Evolutionary conservation across 2,329 filamentous ascomycete species (phyloP), one percentile per base, ranked within the genome.

Genomic region (Sphaerulina vaccinii): DNA sequence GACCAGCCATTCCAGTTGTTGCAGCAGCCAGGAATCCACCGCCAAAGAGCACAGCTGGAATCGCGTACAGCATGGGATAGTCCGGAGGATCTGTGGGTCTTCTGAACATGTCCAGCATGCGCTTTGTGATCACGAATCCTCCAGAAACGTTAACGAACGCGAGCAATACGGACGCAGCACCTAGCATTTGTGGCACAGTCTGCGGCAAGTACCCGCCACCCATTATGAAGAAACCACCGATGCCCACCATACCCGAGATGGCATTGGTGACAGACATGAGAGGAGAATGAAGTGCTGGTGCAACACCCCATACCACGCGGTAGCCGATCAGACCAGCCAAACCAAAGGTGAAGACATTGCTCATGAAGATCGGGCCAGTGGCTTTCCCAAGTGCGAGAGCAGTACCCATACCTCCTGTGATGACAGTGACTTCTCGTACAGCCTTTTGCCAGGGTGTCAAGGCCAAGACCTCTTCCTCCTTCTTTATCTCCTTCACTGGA

Each of bases 201-300:
- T 85, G 82, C 0, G 88, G 88, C 0, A 89, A 58, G 64, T 84
- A 86, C 19, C 89, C 89, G 23, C 90, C 90, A 10, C 90, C 90
- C 56, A 96, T 86, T 49, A 95, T 85, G 73, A 95, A 96, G 58
- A 95, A 79, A 10, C 90, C 90, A 51, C 90, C 90, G 55, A 96
- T 79, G 52, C 90, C 90, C 23, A 95, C 90, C 86, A 96, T 73
- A 70, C 86, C 89, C 24, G 88, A 93, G 62, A 95, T 95, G 22
- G 90, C 90, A 68, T 96, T 95, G 6, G 90, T 95, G 29, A 95
- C 90, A 61, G 87, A 91, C 90, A 96, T 95, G 4, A 96, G 74
- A 1, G 90, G 90, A 1, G 88, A 92, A 69, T 95, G 90, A 4
- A 96, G 77, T 29, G 90, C 88, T 6, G 90, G 90, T 0, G 78